Percentiles rank a stretch among this genome's conserved stretches.
Conservation (phyloP, 2,329 filamentous ascomycete species). For the Catunica adiposa region DNA sequence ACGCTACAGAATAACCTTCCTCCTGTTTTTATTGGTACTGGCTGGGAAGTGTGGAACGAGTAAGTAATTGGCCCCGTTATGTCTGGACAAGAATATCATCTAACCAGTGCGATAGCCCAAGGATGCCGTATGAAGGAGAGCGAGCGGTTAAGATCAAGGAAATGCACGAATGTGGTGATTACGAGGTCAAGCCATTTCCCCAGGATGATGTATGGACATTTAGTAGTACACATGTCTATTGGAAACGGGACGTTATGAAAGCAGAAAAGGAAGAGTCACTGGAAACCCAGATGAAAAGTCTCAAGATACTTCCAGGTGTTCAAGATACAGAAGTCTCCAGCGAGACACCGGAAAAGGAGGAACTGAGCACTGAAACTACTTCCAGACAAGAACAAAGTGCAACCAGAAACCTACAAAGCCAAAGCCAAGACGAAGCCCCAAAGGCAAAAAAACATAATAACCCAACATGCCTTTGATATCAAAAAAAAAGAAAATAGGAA, state of each 20-base stretch:
- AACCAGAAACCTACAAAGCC: background rate
- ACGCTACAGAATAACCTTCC: constrained; percentile 32
- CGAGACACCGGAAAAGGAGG: too few relatives aligned
- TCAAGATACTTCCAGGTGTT: background rate
- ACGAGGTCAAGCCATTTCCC: constrained; percentile 22
- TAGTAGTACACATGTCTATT: constrained; percentile 27
- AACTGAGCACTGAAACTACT: too few relatives aligned
- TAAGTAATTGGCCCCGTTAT: constrained; percentile 21
- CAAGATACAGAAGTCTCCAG: background rate
- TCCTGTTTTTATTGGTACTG: constrained; percentile 41
- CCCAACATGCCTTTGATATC: background rate
- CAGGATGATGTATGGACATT: constrained; percentile 25
- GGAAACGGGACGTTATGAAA: constrained; percentile 16
- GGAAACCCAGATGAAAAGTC: background rate
- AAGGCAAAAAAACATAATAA: background rate
- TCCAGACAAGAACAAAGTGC: background rate
- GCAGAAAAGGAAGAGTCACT: background rate
- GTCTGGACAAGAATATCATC: background rate
- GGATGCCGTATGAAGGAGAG: background rate
- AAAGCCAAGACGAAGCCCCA: background rate
- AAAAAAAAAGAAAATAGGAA: background rate
- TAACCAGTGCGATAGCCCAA: background rate
- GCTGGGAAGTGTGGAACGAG: constrained; percentile 34
- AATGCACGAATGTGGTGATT: constrained; percentile 20
- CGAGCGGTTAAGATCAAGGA: constrained; percentile 19